These are phyloP conservation scores for Toxoplasma gondii DNA, from an alignment of 169 alveolate genomes.

Conservation along the genomic window DNA sequence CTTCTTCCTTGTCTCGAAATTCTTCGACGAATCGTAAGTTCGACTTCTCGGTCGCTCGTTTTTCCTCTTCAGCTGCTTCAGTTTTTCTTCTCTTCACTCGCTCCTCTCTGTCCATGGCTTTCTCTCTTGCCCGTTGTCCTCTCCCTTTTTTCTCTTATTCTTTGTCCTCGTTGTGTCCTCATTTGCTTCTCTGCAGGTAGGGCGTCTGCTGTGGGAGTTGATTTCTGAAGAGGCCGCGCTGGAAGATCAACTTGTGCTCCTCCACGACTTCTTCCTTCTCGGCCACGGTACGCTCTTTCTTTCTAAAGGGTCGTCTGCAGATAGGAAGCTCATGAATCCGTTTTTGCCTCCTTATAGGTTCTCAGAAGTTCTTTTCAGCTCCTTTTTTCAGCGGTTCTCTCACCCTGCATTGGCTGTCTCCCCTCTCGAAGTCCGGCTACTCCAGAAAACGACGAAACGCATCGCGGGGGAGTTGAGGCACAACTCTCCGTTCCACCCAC, in stretches of 20 bases:
- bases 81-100: neutral
- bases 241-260: neutral
- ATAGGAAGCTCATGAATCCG: neutral
- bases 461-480: too few relatives aligned
- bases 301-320: neutral
- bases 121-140: neutral
- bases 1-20: conserved; percentile 43
- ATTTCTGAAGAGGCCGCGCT: conserved; percentile 3
- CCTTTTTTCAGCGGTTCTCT: too few relatives aligned
- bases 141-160: neutral
- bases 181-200: neutral
- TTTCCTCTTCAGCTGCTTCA: neutral
- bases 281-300: neutral
- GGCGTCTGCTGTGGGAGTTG: conserved; percentile 18
- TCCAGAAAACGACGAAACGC: too few relatives aligned
- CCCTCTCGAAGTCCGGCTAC: too few relatives aligned
- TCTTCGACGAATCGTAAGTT: conserved; percentile 36
- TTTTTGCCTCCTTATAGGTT: neutral
- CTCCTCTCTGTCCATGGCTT: neutral
- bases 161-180: neutral
- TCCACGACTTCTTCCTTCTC: conserved; percentile 1
- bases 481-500: too few relatives aligned
- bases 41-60: neutral
- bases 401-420: too few relatives aligned
- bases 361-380: too few relatives aligned